Evolutionary conservation across 805 yeast species (phyloP), one percentile per base, ranked within the genome.

Genomic region (Scheffersomyces stipitis): DNA sequence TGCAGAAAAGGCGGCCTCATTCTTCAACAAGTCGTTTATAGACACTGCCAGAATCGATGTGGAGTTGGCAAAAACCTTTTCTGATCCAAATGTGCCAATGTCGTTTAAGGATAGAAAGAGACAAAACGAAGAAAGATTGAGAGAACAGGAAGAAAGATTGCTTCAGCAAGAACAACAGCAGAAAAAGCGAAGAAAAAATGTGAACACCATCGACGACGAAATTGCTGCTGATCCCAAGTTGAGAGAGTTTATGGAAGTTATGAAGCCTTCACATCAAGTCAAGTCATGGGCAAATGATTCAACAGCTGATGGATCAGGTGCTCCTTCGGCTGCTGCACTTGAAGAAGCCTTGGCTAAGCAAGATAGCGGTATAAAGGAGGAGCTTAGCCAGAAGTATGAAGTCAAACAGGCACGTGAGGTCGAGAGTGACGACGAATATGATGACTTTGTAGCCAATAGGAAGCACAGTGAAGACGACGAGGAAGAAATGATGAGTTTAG

Each of bases 21-120:
- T 76, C 60, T 90, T 84, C 60, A 71, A 93, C 62, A 72, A 76
- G 5, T 77, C 95, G 1, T 93, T 80, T 58, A 80, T 93, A 39
- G 93, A 87, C 52, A 89, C 97, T 1, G 73, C 95, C 2, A 78
- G 76, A 48, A 75, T 93, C 14, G 80, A 79, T 30, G 98, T 93
- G 10, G 79, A 79, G 27, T 52, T 83, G 36, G 99, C 99, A 1
- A 87, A 86, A 62, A 76, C 91, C 28, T 82, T 87, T 64, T 81
- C 86, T 24, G 96, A 89, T 60, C 90, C 95, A 3, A 68, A 69
- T 10, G 89, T 88, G 4, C 93, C 95, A 15, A 67, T 77, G 41
- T 78, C 90, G 0, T 49, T 62, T 33, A 61, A 57, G 34, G 71
- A 66, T 31, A 67, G 73, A 50, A 56, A 60, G 36, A 60, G 55